Percentiles rank a stretch among this genome's conserved stretches.
Conservation (phyloP, 140 eudicot species). For the Erigeron philadelphicus region DNA sequence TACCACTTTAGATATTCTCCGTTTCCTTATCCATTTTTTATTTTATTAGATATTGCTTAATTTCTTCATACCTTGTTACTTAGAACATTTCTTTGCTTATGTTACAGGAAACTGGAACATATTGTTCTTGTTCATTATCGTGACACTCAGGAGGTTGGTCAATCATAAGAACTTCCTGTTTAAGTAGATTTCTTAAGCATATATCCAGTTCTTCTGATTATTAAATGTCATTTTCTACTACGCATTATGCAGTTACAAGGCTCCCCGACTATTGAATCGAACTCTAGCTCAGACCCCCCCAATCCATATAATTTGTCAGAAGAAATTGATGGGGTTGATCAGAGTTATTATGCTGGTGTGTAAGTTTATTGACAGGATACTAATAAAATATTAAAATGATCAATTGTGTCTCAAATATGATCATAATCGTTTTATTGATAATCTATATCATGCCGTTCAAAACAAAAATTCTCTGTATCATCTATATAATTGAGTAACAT, state of each 20-base stretch:
- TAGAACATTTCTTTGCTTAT: conserved; percentile 22
- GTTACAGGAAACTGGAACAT: conserved; percentile 71
- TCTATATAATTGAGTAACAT: not conserved
- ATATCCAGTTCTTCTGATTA: not conserved
- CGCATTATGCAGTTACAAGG: conserved; percentile 50
- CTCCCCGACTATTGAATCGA: conserved; percentile 54
- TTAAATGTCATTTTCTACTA: conserved; percentile 7
- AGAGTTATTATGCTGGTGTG: conserved; percentile 29
- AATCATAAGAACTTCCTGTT: conserved; percentile 10
- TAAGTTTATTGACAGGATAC: conserved; percentile 8
- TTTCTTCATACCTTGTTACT: conserved; percentile 1
- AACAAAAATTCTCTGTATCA: not conserved
- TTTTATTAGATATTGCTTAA: not conserved
- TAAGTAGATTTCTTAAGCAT: not conserved
- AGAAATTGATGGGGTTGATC: conserved; percentile 53
- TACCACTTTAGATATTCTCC: conserved; percentile 13
- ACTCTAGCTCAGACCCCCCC: conserved; percentile 61
- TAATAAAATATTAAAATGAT: not conserved
- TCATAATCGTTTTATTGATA: too few species aligned
- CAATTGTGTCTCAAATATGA: not conserved
- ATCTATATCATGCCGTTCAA: not conserved
- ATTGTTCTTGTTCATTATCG: conserved; percentile 98
- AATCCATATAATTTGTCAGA: conserved; percentile 52
- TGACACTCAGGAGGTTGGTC: conserved; percentile 86
- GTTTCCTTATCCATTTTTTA: not conserved